A percentile compares a stretch with the other conserved stretches of the same genome.
Conservation (phyloP, 169 alveolate genomes). For the Plasmodium coatneyi region DNA sequence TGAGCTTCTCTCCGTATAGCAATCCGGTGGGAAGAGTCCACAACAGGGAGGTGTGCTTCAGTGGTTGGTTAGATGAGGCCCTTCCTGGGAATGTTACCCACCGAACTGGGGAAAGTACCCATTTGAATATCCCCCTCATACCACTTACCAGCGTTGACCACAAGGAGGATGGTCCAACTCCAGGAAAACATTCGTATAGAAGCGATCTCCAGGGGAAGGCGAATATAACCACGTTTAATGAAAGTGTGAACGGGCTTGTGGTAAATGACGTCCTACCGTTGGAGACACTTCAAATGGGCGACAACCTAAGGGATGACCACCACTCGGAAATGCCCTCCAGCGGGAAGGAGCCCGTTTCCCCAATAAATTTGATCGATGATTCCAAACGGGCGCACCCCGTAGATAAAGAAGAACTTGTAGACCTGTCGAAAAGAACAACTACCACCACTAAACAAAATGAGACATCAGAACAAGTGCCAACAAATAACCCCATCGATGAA, state of each 20-base stretch:
- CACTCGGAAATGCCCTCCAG: neutral
- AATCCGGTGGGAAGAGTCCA: neutral
- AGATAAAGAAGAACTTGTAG: neutral
- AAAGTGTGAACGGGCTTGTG: neutral
- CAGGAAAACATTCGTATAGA: neutral
- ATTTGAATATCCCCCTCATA: neutral
- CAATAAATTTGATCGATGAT: neutral
- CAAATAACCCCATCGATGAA: neutral
- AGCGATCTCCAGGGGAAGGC: neutral
- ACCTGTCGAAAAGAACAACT: neutral
- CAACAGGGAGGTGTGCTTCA: neutral
- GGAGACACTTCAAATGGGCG: neutral
- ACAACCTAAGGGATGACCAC: neutral
- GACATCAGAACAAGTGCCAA: neutral
- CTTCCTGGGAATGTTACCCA: neutral
- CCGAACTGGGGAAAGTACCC: neutral
- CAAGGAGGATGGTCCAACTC: neutral
- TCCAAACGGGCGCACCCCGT: neutral
- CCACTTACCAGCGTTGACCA: neutral
- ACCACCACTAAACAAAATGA: neutral
- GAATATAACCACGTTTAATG: neutral
- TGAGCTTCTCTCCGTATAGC: neutral
- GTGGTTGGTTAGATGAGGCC: neutral
- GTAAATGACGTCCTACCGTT: neutral
- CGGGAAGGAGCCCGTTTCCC: neutral